phyloP scores from a whole-genome alignment of 2,329 filamentous ascomycete genomes.

The Colletotrichum horii region DNA sequence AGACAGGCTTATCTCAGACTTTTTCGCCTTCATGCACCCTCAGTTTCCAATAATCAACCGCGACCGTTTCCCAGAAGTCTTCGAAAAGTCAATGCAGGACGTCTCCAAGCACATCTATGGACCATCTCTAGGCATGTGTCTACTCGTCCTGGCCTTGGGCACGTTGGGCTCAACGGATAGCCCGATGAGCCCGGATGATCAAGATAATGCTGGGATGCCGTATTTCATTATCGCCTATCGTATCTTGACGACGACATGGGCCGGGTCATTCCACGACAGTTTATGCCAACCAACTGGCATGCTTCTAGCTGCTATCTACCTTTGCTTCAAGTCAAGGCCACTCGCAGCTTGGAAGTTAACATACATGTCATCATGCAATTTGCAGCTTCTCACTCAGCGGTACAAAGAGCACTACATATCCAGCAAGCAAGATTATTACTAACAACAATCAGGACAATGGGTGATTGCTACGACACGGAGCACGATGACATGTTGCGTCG shows the following conservation, averaged over 20 bases:
- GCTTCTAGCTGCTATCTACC: neutral
- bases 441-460: too few relatives aligned
- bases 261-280: neutral
- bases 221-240: neutral
- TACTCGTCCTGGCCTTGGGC: neutral
- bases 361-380: neutral
- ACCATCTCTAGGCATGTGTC: neutral
- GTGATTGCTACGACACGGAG: too few relatives aligned
- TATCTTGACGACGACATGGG: neutral
- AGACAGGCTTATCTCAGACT: neutral
- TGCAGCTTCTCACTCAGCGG: neutral
- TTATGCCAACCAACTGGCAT: neutral
- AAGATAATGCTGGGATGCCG: neutral
- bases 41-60: neutral
- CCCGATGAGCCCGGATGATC: neutral
- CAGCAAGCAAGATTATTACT: too few relatives aligned
- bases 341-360: neutral
- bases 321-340: neutral
- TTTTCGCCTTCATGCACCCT: neutral
- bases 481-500: neutral
- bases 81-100: neutral
- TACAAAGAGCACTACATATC: neutral
- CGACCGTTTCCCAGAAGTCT: neutral
- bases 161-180: neutral
- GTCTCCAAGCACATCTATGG: neutral